Evolutionary conservation across 164 flowering plant species (phyloP), one percentile per base, ranked within the genome.

Genomic region (Cinnamomum chago): DNA sequence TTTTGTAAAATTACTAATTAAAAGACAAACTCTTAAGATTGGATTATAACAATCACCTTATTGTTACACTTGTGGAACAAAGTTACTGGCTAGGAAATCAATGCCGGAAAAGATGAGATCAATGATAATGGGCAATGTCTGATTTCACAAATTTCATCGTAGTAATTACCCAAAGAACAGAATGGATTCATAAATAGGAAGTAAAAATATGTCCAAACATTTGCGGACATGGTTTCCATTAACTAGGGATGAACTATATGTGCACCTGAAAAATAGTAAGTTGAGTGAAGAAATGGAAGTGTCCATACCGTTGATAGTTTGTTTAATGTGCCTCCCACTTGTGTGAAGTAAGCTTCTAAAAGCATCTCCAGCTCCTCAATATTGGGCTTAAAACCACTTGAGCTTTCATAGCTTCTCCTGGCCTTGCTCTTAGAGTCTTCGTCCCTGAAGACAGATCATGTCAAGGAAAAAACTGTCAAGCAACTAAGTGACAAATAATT

Each of bases 301-400:
- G 28, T 30, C 72, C 86, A 17, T 78, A 86, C 89, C 58, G 81
- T 81, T 62, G 86, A 82, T 20, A 86, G 80, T 72, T 85, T 85
- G 78, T 83, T 82, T 50, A 81, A 75, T 33, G 83, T 83, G 73
- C 89, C 89, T 33, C 85, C 89, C 64, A 79, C 80, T 66, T 86
- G 87, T 5, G 73, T 86, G 76, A 86, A 86, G 76, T 86, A 86
- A 47, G 89, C 89, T 77, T 85, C 89, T 68, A 86, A 78, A 25
- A 85, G 88, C 86, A 85, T 86, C 76, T 86, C 88, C 77, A 86
- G 65, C 74, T 85, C 89, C 74, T 79, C 81, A 50, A 83, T 71
- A 30, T 86, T 78, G 6, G 83, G 88, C 81, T 88, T 86, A 65
- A 73, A 68, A 50, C 70, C 70, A 27, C 69, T 71, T 10, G 65